Percentiles rank a stretch among this genome's conserved stretches.
Conservation (phyloP, 345 rosid genomes). For the Murraya koenigii region DNA sequence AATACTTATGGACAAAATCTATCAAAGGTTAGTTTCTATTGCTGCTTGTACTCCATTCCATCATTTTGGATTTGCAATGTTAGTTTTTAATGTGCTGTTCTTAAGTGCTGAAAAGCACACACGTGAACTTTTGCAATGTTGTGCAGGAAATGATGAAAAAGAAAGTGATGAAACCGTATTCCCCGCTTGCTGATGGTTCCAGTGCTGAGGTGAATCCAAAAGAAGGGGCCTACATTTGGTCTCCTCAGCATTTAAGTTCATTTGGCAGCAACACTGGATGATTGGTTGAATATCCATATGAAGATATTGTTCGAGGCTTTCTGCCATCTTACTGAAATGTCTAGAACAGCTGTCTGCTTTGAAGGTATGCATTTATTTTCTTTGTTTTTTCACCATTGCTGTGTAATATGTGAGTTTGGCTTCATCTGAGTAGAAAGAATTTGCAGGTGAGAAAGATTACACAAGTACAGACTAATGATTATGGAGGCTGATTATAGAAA, state of each 20-base stretch:
- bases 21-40: conserved; percentile 47
- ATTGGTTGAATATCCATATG: not conserved
- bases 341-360: not conserved
- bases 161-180: conserved; percentile 81
- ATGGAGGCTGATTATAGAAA: not conserved
- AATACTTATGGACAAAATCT: conserved; percentile 53
- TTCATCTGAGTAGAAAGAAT: not conserved
- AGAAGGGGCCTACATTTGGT: conserved; percentile 45
- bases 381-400: not conserved
- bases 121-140: not conserved
- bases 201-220: conserved; percentile 42
- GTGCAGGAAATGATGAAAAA: conserved; percentile 68
- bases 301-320: not conserved
- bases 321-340: not conserved
- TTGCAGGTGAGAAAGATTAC: not conserved
- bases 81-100: not conserved
- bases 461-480: not conserved
- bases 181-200: conserved; percentile 41
- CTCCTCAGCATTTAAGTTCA: conserved; percentile 55
- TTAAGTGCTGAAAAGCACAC: not conserved
- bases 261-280: conserved; percentile 54
- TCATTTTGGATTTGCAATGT: not conserved
- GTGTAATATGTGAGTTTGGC: not conserved
- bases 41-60: conserved; percentile 4
- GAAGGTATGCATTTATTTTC: not conserved